Conservation (phyloP, 108 stramenopile species). For the Skeletonema potamos region DNA sequence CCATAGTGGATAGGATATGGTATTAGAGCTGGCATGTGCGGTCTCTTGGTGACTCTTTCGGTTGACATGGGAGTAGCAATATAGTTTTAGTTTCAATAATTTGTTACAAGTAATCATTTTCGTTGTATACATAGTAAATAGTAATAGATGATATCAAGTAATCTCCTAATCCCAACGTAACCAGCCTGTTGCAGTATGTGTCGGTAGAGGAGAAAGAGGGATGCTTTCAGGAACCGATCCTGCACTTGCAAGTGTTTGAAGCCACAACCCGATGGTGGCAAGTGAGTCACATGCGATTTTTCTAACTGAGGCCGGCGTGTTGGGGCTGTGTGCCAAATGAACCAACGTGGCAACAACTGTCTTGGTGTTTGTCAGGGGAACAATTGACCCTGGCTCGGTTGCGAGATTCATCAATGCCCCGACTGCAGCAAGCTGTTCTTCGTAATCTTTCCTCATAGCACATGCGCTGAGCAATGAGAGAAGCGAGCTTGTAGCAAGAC, state of each 20-base stretch:
- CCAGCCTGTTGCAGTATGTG: slow-evolving; percentile 78
- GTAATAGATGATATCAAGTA: neutral
- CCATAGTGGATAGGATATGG: too few relatives aligned
- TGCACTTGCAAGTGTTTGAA: slow-evolving; percentile 76
- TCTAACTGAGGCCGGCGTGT: slow-evolving; percentile 53
- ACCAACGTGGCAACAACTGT: slow-evolving; percentile 83
- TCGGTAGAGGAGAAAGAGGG: slow-evolving; percentile 59
- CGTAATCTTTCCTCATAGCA: slow-evolving; percentile 59
- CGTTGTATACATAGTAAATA: neutral
- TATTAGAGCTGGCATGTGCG: too few relatives aligned
- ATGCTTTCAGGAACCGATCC: slow-evolving; percentile 68
- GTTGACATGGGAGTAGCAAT: too few relatives aligned
- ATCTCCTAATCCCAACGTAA: slow-evolving; percentile 61
- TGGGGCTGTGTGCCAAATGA: slow-evolving; percentile 69
- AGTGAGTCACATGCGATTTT: slow-evolving; percentile 75
- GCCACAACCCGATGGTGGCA: slow-evolving; percentile 80
- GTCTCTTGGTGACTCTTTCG: too few relatives aligned
- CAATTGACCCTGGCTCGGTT: slow-evolving; percentile 81
- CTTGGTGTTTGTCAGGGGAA: slow-evolving; percentile 77
- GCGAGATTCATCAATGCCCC: slow-evolving; percentile 76
- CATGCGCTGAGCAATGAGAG: slow-evolving; percentile 62
- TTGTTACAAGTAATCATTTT: neutral
- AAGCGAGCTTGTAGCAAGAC: slow-evolving; percentile 50
- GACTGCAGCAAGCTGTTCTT: slow-evolving; percentile 74
- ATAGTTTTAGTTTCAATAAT: too few relatives aligned